phyloP scores from a whole-genome alignment of 1,139 yeast genomes.

The Saccharomycopsis phalli region DNA sequence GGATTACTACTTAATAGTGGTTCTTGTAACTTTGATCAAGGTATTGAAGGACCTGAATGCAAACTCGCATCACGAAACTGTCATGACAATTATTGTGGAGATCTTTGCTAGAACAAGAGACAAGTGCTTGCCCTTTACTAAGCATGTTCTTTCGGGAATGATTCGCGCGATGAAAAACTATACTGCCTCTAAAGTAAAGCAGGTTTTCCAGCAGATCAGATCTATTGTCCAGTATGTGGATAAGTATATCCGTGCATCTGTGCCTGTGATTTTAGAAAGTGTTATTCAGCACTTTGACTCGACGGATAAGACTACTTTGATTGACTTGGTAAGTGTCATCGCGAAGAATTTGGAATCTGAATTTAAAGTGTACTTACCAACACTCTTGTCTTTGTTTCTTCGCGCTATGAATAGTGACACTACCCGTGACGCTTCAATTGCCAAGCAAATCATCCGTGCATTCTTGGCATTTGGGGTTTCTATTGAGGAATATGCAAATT shows the following conservation, averaged over 20 bases:
- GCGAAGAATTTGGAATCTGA: slow-evolving; percentile 88
- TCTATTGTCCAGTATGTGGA: slow-evolving; percentile 75
- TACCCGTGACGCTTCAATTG: slow-evolving; percentile 54
- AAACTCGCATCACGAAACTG: slow-evolving; percentile 80
- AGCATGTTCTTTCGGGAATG: slow-evolving; percentile 83
- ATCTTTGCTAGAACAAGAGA: slow-evolving; percentile 83
- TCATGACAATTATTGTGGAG: slow-evolving; percentile 79
- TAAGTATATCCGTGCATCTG: slow-evolving; percentile 79
- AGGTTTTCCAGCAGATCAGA: slow-evolving; percentile 83
- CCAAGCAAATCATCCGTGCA: slow-evolving; percentile 72
- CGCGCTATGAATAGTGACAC: slow-evolving; percentile 56
- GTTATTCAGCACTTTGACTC: slow-evolving; percentile 68
- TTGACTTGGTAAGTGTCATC: slow-evolving; percentile 73
- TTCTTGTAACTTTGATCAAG: slow-evolving; percentile 73
- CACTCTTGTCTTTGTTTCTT: slow-evolving; percentile 64
- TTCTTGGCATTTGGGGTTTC: slow-evolving; percentile 85
- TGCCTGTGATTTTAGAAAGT: slow-evolving; percentile 67
- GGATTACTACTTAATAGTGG: slow-evolving; percentile 94
- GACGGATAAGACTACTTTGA: slow-evolving; percentile 66
- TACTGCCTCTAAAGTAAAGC: slow-evolving; percentile 73
- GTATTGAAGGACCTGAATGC: slow-evolving; percentile 79
- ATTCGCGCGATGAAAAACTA: slow-evolving; percentile 78
- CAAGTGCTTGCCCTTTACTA: slow-evolving; percentile 76
- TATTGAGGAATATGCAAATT: slow-evolving; percentile 80
- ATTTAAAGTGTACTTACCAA: slow-evolving; percentile 75